phyloP scores from a whole-genome alignment of 352 stramenopile species.

The Phytopythium ostracodes region DNA sequence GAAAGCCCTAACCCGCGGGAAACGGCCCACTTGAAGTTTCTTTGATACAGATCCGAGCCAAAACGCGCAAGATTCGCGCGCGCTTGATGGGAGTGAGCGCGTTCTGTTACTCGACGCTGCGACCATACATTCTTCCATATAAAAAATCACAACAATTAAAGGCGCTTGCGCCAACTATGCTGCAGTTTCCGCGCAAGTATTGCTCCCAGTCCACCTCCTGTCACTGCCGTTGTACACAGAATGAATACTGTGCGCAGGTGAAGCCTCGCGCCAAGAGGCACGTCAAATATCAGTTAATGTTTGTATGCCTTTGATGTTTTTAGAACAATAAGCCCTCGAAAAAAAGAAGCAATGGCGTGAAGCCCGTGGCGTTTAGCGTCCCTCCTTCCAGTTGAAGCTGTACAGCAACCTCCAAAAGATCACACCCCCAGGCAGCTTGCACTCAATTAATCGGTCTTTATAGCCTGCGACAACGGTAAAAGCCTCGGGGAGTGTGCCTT shows the following conservation, averaged over 20 bases:
- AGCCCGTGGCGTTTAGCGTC: background rate
- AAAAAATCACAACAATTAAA: background rate
- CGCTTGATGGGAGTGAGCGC: background rate
- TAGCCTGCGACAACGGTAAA: too few species aligned
- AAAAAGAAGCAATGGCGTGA: background rate
- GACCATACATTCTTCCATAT: background rate
- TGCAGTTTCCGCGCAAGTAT: background rate
- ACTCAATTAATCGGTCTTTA: too few species aligned
- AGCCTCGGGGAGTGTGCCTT: too few species aligned
- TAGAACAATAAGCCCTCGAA: background rate
- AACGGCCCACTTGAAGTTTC: slow-evolving; percentile 4
- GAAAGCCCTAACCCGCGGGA: slow-evolving; percentile 3
- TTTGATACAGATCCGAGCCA: background rate
- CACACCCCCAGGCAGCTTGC: background rate
- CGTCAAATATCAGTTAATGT: too few species aligned
- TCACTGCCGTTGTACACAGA: background rate
- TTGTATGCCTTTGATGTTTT: background rate
- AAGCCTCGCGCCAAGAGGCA: background rate
- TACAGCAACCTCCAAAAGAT: background rate
- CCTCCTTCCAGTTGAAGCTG: background rate
- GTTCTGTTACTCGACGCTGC: background rate
- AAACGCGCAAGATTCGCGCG: background rate
- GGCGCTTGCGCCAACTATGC: background rate
- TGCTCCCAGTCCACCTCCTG: background rate
- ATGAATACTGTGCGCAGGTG: background rate